Evolutionary conservation across 495 filamentous ascomycete genomes (phyloP).

Genomic region (Bombardia bombarda): DNA sequence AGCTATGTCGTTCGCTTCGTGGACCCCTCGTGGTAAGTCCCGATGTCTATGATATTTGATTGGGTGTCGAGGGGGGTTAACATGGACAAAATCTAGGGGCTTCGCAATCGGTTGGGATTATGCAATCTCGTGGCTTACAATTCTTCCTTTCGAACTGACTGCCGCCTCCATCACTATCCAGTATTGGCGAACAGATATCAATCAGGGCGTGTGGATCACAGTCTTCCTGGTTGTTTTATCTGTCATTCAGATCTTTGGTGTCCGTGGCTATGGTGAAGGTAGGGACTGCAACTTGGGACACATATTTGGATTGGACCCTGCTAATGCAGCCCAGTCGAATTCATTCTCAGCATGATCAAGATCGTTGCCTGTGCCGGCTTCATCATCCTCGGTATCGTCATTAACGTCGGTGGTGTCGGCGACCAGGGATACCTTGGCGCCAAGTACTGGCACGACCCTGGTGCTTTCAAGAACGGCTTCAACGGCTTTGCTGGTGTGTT

Average conservation of each 20-base stretch:
- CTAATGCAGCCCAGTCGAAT: slow-evolving; percentile 27
- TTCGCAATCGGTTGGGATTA: slow-evolving; percentile 78
- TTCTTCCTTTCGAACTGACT: slow-evolving; percentile 44
- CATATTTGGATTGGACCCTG: neutral
- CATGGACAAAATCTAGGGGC: slow-evolving; percentile 32
- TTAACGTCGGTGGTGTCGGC: slow-evolving; percentile 49
- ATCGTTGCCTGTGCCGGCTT: slow-evolving; percentile 33
- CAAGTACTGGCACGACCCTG: slow-evolving; percentile 47
- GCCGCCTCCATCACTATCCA: slow-evolving; percentile 40
- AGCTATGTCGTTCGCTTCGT: slow-evolving; percentile 61
- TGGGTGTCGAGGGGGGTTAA: too few relatives aligned
- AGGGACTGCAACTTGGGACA: neutral
- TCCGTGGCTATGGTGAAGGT: slow-evolving; percentile 46
- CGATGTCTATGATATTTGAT: too few relatives aligned
- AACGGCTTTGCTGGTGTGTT: slow-evolving; percentile 60
- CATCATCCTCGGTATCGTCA: slow-evolving; percentile 46
- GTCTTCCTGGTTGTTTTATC: slow-evolving; percentile 42
- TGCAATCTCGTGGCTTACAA: slow-evolving; percentile 48
- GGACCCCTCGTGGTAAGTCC: slow-evolving; percentile 52
- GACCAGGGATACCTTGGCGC: slow-evolving; percentile 58
- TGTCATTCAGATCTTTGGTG: slow-evolving; percentile 59
- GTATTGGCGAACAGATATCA: slow-evolving; percentile 35
- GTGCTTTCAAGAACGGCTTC: slow-evolving; percentile 61
- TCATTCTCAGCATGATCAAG: slow-evolving; percentile 31
- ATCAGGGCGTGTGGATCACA: slow-evolving; percentile 47